Conservation (phyloP, 2,329 filamentous ascomycete genomes). For the Botrytis hyacinthi region DNA sequence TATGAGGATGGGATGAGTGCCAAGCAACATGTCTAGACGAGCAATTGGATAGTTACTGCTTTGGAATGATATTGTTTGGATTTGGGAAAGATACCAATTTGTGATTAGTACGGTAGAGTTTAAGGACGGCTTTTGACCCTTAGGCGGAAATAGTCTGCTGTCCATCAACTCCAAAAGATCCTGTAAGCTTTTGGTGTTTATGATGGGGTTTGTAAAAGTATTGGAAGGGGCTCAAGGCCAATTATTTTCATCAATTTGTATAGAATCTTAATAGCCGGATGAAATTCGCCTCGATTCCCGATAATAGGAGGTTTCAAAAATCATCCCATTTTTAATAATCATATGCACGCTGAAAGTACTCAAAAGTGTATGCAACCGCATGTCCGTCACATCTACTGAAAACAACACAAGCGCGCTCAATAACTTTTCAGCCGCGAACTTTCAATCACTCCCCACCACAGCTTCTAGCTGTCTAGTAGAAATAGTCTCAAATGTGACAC, state of each 20-base stretch:
- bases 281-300: neutral
- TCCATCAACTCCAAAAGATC: neutral
- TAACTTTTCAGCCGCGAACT: neutral
- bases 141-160: no score
- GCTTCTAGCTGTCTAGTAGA: neutral
- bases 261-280: neutral
- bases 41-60: neutral
- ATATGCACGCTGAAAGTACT: neutral
- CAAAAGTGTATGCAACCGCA: neutral
- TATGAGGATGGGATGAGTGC: neutral
- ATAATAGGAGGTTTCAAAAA: neutral
- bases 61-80: neutral
- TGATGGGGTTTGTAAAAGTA: neutral
- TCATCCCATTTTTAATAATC: no score
- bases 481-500: neutral
- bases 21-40: constrained; percentile 9
- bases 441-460: neutral
- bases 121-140: neutral
- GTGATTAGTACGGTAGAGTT: neutral
- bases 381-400: neutral
- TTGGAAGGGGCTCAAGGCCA: neutral
- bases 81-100: neutral
- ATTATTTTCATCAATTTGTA: neutral
- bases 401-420: neutral
- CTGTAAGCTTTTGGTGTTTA: neutral